Percentiles rank a stretch among this genome's conserved stretches.
Evolutionary conservation across 257 asterid genomes (phyloP).

Genomic region (Penstemon barbatus): DNA sequence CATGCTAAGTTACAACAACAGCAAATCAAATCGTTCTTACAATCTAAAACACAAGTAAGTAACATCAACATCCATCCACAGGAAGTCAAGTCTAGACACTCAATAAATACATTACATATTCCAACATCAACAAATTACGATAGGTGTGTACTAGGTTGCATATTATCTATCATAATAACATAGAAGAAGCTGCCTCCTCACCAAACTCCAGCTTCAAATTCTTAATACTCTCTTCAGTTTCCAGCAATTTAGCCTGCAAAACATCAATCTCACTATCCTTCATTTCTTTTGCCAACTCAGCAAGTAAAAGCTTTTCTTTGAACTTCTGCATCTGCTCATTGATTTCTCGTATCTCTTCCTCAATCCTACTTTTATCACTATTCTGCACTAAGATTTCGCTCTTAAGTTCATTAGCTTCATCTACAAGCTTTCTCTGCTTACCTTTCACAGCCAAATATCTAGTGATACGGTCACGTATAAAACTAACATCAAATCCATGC

Average conservation of each 20-base stretch:
- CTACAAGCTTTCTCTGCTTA: slow-evolving; percentile 37
- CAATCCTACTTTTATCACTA: slow-evolving; percentile 31
- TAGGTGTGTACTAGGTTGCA: background rate
- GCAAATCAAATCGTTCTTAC: slow-evolving; percentile 5
- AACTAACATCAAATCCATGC: slow-evolving; percentile 62
- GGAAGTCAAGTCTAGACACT: too few species aligned
- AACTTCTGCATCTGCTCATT: slow-evolving; percentile 43
- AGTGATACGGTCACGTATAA: slow-evolving; percentile 39
- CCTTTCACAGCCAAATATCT: slow-evolving; percentile 40
- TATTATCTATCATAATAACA: background rate
- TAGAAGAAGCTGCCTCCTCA: slow-evolving; percentile 31
- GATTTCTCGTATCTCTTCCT: slow-evolving; percentile 46
- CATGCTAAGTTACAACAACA: background rate
- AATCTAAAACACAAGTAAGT: background rate
- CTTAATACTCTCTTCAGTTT: slow-evolving; percentile 29
- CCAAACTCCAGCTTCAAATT: slow-evolving; percentile 32
- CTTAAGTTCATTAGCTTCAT: slow-evolving; percentile 28
- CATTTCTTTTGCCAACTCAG: slow-evolving; percentile 32
- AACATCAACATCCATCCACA: background rate
- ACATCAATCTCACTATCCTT: slow-evolving; percentile 39
- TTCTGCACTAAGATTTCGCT: slow-evolving; percentile 32
- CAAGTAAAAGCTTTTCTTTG: slow-evolving; percentile 43
- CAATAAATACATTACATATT: background rate
- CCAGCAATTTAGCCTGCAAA: slow-evolving; percentile 37
- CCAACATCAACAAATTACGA: background rate